Conservation (phyloP, 176 grass and related monocot genomes). For the Stipa capillata region DNA sequence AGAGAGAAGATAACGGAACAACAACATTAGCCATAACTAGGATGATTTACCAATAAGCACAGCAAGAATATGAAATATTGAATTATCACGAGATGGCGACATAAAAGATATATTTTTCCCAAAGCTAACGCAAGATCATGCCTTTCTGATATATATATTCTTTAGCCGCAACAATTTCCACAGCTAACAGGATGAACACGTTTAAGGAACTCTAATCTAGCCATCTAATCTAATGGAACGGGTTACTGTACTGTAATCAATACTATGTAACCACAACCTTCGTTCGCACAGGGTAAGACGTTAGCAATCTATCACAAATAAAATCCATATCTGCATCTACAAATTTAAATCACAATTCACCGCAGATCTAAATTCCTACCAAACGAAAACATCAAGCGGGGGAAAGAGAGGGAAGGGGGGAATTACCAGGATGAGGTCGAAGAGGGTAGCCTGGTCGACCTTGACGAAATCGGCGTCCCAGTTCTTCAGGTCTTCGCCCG, state of each 20-base stretch:
- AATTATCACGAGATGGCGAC: too few species aligned
- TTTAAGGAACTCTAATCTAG: neutral
- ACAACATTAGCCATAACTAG: neutral
- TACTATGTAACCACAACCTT: neutral
- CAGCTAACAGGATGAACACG: neutral
- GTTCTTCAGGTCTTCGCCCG: neutral
- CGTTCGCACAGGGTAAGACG: too few species aligned
- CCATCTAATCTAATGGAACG: neutral
- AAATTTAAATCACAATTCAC: neutral
- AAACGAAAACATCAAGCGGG: too few species aligned
- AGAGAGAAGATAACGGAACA: neutral
- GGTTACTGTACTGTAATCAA: too few species aligned
- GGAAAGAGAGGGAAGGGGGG: neutral
- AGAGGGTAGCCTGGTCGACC: neutral
- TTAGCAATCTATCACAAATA: neutral
- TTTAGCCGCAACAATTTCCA: too few species aligned
- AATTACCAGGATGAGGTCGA: neutral
- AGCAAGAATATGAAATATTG: too few species aligned
- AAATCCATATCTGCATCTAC: constrained; percentile 3
- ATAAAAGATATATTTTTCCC: too few species aligned
- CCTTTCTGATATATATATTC: too few species aligned
- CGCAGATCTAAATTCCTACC: constrained; percentile 11
- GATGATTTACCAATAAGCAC: neutral
- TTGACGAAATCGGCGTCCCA: too few species aligned
- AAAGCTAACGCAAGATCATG: too few species aligned